Evolutionary conservation across 139 green algal species (phyloP), one percentile per base, ranked within the genome.

Genomic region (Coelastrella sp.): DNA sequence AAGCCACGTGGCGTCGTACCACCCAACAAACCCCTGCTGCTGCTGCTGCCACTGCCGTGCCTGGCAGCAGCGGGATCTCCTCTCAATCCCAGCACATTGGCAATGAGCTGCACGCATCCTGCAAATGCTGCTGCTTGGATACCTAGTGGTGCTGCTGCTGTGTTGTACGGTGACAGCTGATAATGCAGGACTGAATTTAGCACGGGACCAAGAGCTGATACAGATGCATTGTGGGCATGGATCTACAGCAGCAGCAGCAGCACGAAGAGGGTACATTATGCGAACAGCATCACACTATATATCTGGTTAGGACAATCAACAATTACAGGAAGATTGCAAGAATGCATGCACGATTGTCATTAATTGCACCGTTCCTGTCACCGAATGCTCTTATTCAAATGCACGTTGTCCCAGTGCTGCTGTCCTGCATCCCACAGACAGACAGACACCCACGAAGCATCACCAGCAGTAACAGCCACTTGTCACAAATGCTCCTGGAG

Each of bases 71-170:
- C 11, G 64, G 64, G 64, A 71, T 7, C 64, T 71, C 11, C 3
- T 71, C 3, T 0, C 64, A 71, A 14, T 14, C 64, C 64, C 64
- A 71, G 13, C 11, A 71, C 64, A 14, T 71, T 71, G 13, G 64
- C 64, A 71, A 71, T 71, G 64, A 71, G 64, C 64, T 71, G 64
- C 64, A 71, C 64, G 16, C 64, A 71, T 11, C 64, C 64, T 14
- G 13, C 11, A 7, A 71, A 71, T 20, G 11, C 13, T 71, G 64
- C 64, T 71, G 64, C 16, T 71, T n/a, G 8, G 3, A 58, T 58
- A 61, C 22, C 77, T 11, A 58, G n/a, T 57, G 20, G n/a, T 83
- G 77, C 77, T 57, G 77, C 77, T 61, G 77, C 77, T 83, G 77
- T 58, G 23, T 80, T 47, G 4, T 16, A 80, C 14, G 22, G 74